Percentiles rank a stretch among this genome's conserved stretches.
Conservation (phyloP, 2,329 filamentous ascomycete genomes). For the Elsinoe australis region DNA sequence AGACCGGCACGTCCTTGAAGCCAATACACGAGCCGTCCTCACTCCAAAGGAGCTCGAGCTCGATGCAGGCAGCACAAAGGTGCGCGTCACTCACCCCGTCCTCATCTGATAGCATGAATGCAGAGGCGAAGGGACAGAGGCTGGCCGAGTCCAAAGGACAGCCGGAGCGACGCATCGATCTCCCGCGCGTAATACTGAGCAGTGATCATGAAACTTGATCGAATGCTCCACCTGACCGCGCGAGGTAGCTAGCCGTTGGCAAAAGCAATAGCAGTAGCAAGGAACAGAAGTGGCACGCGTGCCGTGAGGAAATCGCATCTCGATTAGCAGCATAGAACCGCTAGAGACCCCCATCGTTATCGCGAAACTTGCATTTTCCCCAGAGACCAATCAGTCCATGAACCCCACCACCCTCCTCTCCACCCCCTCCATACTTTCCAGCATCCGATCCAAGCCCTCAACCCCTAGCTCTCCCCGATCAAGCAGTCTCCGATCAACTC, state of each 20-base stretch:
- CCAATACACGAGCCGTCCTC: slow-evolving; percentile 10
- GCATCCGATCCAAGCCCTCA: slow-evolving; percentile 41
- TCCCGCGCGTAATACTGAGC: slow-evolving; percentile 49
- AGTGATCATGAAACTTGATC: slow-evolving; percentile 45
- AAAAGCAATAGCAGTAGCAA: no score
- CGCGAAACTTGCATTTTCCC: no score
- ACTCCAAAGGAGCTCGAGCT: slow-evolving; percentile 10
- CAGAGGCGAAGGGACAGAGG: slow-evolving; percentile 2
- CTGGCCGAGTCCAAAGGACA: slow-evolving; percentile 7
- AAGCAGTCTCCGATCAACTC: slow-evolving; percentile 38
- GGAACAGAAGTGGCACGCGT: no score
- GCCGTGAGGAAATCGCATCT: no score
- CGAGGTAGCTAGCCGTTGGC: slow-evolving; percentile 26
- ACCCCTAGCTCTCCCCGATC: slow-evolving; percentile 40
- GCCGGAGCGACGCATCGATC: slow-evolving; percentile 28
- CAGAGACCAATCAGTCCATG: slow-evolving; percentile 13
- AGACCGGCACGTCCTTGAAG: background rate
- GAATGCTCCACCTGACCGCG: slow-evolving; percentile 47
- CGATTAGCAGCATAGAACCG: no score
- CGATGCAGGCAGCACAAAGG: background rate
- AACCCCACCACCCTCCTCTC: slow-evolving; percentile 24
- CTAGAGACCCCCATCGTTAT: slow-evolving; percentile 1
- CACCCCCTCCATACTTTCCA: slow-evolving; percentile 30
- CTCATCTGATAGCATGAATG: background rate
- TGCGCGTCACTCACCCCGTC: background rate